phyloP scores from a whole-genome alignment of 805 yeast species.

The Saccharomycopsis fermentans region DNA sequence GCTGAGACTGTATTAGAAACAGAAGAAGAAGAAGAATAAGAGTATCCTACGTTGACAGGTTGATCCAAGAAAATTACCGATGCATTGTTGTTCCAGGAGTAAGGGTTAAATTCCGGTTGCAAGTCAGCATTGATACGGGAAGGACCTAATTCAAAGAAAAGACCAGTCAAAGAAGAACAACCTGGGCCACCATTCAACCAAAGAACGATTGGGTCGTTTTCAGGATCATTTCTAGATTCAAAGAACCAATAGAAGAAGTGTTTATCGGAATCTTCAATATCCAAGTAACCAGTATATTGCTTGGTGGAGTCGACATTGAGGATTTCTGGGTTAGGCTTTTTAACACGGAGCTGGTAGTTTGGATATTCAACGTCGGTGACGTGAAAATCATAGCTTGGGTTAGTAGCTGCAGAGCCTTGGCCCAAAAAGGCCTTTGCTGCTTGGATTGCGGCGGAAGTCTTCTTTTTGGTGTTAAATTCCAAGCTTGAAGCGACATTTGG shows the following conservation, averaged over 20 bases:
- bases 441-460: slow-evolving; percentile 25
- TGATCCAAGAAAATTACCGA: slow-evolving; percentile 87
- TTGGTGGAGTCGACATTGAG: slow-evolving; percentile 76
- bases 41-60: slow-evolving; percentile 88
- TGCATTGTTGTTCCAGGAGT: slow-evolving; percentile 89
- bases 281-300: slow-evolving; percentile 81
- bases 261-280: slow-evolving; percentile 72
- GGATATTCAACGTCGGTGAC: slow-evolving; percentile 29
- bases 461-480: slow-evolving; percentile 33
- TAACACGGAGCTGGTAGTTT: slow-evolving; percentile 50
- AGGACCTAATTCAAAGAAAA: slow-evolving; percentile 89
- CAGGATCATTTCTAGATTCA: slow-evolving; percentile 83
- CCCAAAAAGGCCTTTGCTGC: background rate
- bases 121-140: slow-evolving; percentile 55
- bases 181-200: slow-evolving; percentile 98
- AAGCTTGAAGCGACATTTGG: slow-evolving; percentile 46
- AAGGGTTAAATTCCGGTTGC: slow-evolving; percentile 67
- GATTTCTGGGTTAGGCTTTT: slow-evolving; percentile 46
- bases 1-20: slow-evolving; percentile 72
- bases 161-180: slow-evolving; percentile 83
- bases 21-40: slow-evolving; percentile 52
- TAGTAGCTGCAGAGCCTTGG: background rate
- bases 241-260: slow-evolving; percentile 93
- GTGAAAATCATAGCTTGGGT: slow-evolving; percentile 27
- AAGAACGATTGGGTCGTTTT: slow-evolving; percentile 70